Conservation (phyloP, 2,329 filamentous ascomycete species). For the Phoma herbarum region DNA sequence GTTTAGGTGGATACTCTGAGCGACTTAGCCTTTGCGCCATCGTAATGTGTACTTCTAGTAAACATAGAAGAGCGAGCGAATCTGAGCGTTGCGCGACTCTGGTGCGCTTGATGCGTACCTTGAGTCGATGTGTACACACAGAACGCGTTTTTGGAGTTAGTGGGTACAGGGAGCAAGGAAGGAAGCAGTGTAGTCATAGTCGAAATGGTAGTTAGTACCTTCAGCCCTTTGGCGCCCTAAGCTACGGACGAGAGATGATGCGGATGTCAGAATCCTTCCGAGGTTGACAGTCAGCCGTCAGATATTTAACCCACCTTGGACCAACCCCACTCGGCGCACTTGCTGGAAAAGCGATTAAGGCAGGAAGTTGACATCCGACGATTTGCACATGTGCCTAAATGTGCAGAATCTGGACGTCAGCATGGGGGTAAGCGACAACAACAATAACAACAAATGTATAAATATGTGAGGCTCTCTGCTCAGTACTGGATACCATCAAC, state of each 20-base stretch:
- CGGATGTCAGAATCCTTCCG: background rate
- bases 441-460: background rate
- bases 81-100: slow-evolving; percentile 1
- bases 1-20: slow-evolving; percentile 9
- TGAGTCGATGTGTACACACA: slow-evolving; percentile 13
- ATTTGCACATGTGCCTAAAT: slow-evolving; percentile 1
- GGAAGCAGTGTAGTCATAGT: slow-evolving; percentile 13
- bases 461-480: background rate
- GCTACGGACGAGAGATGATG: background rate
- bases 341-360: background rate
- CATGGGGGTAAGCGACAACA: background rate
- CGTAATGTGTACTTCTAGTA: slow-evolving; percentile 26
- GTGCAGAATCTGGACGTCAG: slow-evolving; percentile 8
- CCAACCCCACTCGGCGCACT: background rate
- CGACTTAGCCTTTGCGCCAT: slow-evolving; percentile 11
- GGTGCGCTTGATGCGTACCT: slow-evolving; percentile 15
- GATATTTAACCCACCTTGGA: background rate
- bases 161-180: background rate
- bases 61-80: slow-evolving; percentile 7
- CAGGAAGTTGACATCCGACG: background rate
- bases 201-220: slow-evolving; percentile 6
- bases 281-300: background rate
- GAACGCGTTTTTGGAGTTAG: background rate
- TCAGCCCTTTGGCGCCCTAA: background rate
- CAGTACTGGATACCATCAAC: background rate